Conservation (phyloP, 148 eudicot species). For the Persicaria tinctoria region DNA sequence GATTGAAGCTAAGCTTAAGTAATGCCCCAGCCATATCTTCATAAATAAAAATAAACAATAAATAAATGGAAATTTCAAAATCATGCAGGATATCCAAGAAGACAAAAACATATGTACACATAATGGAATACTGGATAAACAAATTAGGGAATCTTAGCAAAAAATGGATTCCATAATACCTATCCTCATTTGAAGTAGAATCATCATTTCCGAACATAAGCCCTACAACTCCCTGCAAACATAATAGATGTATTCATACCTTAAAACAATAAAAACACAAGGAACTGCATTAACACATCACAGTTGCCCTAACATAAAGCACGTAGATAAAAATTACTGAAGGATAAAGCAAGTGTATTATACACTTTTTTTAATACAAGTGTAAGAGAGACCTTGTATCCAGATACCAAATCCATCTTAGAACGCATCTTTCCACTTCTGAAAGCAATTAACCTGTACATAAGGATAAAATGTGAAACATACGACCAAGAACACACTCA, state of each 20-base stretch:
- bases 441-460: slow-evolving; percentile 18
- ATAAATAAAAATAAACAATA: neutral
- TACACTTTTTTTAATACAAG: neutral
- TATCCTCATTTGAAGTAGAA: slow-evolving; percentile 72
- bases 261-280: neutral
- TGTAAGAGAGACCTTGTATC: slow-evolving; percentile 28
- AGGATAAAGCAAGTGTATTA: neutral
- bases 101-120: neutral
- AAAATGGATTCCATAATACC: slow-evolving; percentile 28
- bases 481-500: too few relatives aligned
- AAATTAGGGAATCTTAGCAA: neutral
- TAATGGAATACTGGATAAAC: neutral
- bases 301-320: neutral
- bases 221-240: slow-evolving; percentile 76
- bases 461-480: neutral
- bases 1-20: neutral
- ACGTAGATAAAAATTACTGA: neutral
- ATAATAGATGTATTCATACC: neutral
- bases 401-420: slow-evolving; percentile 45
- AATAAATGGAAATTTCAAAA: slow-evolving; percentile 3
- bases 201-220: slow-evolving; percentile 86
- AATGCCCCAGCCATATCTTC: neutral
- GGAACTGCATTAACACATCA: neutral
- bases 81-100: neutral
- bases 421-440: slow-evolving; percentile 16